Evolutionary conservation across 73 alveolate genomes (phyloP), one percentile per base, ranked within the genome.

Genomic region (Paramecium caudatum): DNA sequence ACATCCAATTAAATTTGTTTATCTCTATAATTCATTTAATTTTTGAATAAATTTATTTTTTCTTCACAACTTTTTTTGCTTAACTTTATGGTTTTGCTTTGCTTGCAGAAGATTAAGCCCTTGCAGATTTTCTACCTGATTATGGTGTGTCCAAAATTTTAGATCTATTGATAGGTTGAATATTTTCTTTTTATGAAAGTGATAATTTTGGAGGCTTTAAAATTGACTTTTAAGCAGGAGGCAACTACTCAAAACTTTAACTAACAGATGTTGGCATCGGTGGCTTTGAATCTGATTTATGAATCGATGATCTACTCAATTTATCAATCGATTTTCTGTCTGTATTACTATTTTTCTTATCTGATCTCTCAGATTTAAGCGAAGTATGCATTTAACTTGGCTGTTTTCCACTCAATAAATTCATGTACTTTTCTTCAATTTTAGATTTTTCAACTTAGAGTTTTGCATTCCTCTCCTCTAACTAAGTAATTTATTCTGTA

Each of bases 391-490:
- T n/a, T 2, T 27, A n/a, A n/a, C n/a, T 10, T 15, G 32, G 25
- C 17, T 65, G 39, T 36, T 65, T 65, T 5, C 49, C 47, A 27
- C 32, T 27, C 12, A 74, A 39, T 45, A 4, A 16, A 21, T 74
- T 74, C 69, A 74, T 74, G 17, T 74, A 74, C 32, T 74, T 74
- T 4, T 74, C 88, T 74, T 74, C 88, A 1, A 74, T 74, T 74
- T 41, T 74, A 45, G 37, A 19, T 45, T 74, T 74, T 45, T 74
- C 88, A 2, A 74, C 65, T 16, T 74, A 39, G 16, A 74, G 32
- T 74, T 74, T 74, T 19, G 88, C 88, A 74, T 74, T 74, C 15
- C 88, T 74, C 15, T 74, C 88, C 10, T 74, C 88, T 6, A 74
- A 74, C 32, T 74, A 43, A 19, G 36, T 15, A 6, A 74, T 74